Evolutionary conservation across 495 filamentous ascomycete genomes (phyloP).

Genomic region (Hypoxylon cercidicola): DNA sequence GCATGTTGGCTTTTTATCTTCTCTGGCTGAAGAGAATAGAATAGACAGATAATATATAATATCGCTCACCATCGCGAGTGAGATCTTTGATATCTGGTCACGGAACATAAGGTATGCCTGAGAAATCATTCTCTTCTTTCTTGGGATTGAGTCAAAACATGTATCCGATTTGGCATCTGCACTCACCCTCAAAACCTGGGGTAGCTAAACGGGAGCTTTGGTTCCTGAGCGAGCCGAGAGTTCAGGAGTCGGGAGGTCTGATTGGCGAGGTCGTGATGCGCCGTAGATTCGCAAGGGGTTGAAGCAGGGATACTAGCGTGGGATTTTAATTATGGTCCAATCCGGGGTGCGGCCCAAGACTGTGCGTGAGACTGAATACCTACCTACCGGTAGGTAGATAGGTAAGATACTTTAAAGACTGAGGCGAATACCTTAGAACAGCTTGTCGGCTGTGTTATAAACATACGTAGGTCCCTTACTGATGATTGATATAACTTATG

Average conservation of each 20-base stretch:
- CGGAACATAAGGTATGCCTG: background rate
- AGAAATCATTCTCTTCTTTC: conserved; percentile 4
- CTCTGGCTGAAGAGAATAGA: background rate
- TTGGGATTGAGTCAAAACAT: conserved; percentile 15
- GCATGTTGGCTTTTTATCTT: background rate
- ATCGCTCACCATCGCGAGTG: no score
- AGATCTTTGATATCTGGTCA: no score
- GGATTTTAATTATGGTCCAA: conserved; percentile 39
- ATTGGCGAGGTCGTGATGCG: conserved; percentile 21
- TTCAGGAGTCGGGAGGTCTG: conserved; percentile 22
- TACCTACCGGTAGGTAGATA: no score
- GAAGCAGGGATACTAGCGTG: conserved; percentile 26
- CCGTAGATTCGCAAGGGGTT: conserved; percentile 17
- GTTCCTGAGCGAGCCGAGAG: conserved; percentile 22
- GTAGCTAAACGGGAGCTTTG: conserved; percentile 31
- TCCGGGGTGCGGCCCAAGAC: no score
- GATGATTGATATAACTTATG: no score
- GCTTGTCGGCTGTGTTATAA: no score
- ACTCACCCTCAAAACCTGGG: conserved; percentile 38
- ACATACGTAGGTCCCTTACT: no score
- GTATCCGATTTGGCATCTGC: conserved; percentile 38
- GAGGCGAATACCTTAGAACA: no score
- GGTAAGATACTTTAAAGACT: no score
- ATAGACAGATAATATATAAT: no score
- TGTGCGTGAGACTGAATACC: no score